A percentile compares a stretch with the other conserved stretches of the same genome.
Evolutionary conservation across 1,284 basidiomycete species (phyloP).

Genomic region (Fomes fomentarius): DNA sequence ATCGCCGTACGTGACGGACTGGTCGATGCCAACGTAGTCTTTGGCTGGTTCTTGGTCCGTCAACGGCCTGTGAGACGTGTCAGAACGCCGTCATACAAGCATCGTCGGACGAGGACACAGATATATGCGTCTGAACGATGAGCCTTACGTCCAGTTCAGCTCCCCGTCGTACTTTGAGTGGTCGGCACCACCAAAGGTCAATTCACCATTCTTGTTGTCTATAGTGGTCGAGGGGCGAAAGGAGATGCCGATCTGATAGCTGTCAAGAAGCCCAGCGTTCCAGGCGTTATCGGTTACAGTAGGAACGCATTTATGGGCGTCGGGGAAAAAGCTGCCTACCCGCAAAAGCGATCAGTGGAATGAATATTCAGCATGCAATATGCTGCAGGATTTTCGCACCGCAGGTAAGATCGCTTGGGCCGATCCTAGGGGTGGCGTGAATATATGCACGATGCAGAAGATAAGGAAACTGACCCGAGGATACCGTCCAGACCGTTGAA

Average conservation of each 20-base stretch:
- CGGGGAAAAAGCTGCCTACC: constrained; percentile 39
- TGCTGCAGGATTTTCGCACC: constrained; percentile 15
- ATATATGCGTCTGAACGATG: background rate
- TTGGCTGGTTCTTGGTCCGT: constrained; percentile 40
- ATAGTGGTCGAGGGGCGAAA: constrained; percentile 43
- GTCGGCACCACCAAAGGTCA: constrained; percentile 51
- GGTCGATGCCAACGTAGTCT: constrained; percentile 30
- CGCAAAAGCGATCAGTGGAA: constrained; percentile 5
- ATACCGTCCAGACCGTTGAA: constrained; percentile 51
- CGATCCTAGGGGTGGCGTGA: constrained; percentile 37
- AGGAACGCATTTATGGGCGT: constrained; percentile 37
- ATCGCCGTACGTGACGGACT: constrained; percentile 27
- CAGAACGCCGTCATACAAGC: background rate
- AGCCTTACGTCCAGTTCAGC: constrained; percentile 47
- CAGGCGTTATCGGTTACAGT: constrained; percentile 51
- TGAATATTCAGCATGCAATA: background rate
- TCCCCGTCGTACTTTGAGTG: constrained; percentile 47
- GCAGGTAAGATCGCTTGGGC: constrained; percentile 47
- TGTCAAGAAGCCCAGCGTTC: constrained; percentile 24
- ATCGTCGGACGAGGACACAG: background rate
- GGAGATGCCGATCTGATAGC: constrained; percentile 47
- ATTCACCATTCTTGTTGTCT: constrained; percentile 30
- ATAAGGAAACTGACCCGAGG: constrained; percentile 37
- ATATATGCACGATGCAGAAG: background rate
- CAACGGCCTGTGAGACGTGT: constrained; percentile 34